These are phyloP conservation scores for Suillus alpinus DNA, from an alignment of 768 basidiomycete species.

Conservation along the genomic window DNA sequence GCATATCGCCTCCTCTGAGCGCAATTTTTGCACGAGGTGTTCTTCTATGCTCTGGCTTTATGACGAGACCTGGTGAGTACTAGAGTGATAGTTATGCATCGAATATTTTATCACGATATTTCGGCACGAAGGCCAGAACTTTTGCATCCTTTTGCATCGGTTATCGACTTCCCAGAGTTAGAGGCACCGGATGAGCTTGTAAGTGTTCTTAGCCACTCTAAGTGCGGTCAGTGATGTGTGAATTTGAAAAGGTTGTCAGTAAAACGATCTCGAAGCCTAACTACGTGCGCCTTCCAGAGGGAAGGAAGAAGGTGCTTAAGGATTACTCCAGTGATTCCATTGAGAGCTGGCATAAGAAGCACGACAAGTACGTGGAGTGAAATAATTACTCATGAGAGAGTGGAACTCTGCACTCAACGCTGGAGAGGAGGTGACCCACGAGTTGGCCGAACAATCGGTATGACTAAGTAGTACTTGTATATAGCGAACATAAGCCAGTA, in stretches of 20 bases:
- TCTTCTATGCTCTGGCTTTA: slow-evolving; percentile 69
- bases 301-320: slow-evolving; percentile 45
- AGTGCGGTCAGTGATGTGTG: background rate
- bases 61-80: slow-evolving; percentile 48
- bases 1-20: slow-evolving; percentile 48
- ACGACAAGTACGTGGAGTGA: slow-evolving; percentile 39
- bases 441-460: background rate
- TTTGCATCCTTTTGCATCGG: slow-evolving; percentile 67
- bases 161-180: slow-evolving; percentile 60
- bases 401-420: background rate
- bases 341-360: slow-evolving; percentile 60
- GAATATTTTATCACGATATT: background rate
- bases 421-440: background rate
- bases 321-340: slow-evolving; percentile 45
- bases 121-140: slow-evolving; percentile 51
- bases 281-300: slow-evolving; percentile 64
- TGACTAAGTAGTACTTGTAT: background rate
- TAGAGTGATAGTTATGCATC: background rate
- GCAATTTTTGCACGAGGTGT: slow-evolving; percentile 63
- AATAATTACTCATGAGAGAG: background rate
- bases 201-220: slow-evolving; percentile 11
- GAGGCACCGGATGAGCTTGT: slow-evolving; percentile 51
- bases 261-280: slow-evolving; percentile 50
- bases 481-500: background rate
- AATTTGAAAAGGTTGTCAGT: slow-evolving; percentile 40